Evolutionary conservation across 2,329 filamentous ascomycete species (phyloP).

Genomic region (Microdochium nivale): DNA sequence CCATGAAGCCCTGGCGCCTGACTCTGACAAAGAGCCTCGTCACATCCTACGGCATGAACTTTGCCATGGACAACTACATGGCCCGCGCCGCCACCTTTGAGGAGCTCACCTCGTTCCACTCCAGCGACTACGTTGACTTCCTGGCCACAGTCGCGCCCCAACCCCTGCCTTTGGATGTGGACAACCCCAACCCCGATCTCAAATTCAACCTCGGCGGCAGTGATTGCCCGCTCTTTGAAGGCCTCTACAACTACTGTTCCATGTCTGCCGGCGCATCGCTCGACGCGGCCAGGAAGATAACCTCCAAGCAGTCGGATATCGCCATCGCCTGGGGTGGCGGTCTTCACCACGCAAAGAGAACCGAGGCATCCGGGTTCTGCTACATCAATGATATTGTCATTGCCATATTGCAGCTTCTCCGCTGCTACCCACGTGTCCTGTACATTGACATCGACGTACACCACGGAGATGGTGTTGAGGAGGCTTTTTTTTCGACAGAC

Average conservation of each 20-base stretch:
- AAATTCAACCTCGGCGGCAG: constrained; percentile 83
- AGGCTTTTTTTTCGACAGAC: constrained; percentile 84
- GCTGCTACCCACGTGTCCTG: constrained; percentile 73
- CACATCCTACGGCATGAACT: constrained; percentile 89
- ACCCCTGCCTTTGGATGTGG: constrained; percentile 54
- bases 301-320: constrained; percentile 81
- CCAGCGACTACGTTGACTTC: constrained; percentile 84
- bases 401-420: constrained; percentile 79
- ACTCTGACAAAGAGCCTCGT: constrained; percentile 93
- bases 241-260: constrained; percentile 89
- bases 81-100: constrained; percentile 78
- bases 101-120: constrained; percentile 81
- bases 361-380: constrained; percentile 91
- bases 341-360: constrained; percentile 91
- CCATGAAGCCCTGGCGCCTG: constrained; percentile 98
- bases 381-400: constrained; percentile 99
- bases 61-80: constrained; percentile 92
- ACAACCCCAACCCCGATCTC: constrained; percentile 52
- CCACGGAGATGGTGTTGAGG: constrained; percentile 84
- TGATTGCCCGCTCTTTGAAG: constrained; percentile 95
- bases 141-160: constrained; percentile 64
- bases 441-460: constrained; percentile 95
- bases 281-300: constrained; percentile 83
- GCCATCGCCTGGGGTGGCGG: constrained; percentile 97
- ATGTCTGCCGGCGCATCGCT: constrained; percentile 87